phyloP scores from a whole-genome alignment of 805 yeast genomes.

The Jamesozyma lodderae region DNA sequence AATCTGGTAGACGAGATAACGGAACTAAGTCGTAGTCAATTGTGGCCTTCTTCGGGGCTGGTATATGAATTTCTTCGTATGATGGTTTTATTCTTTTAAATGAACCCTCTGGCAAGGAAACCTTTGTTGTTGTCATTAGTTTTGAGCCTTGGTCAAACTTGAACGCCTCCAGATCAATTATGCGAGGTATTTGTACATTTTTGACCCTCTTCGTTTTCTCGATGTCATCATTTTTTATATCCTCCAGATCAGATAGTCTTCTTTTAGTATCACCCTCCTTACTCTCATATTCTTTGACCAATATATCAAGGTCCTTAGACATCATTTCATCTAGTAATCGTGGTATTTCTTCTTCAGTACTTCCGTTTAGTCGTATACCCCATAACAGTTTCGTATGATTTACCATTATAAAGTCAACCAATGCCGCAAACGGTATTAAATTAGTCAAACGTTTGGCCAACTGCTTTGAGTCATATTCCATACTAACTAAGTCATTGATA shows the following conservation, averaged over 20 bases:
- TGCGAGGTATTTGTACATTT: slow-evolving; percentile 15
- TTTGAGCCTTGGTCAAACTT: slow-evolving; percentile 67
- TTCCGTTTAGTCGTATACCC: slow-evolving; percentile 40
- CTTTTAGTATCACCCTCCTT: slow-evolving; percentile 2
- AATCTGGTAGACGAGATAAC: slow-evolving; percentile 59
- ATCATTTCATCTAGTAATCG: slow-evolving; percentile 37
- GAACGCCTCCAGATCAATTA: slow-evolving; percentile 55
- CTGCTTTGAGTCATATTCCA: slow-evolving; percentile 32
- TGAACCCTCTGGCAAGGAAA: slow-evolving; percentile 76
- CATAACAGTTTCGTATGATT: slow-evolving; percentile 48
- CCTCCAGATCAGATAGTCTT: slow-evolving; percentile 3
- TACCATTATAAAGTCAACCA: slow-evolving; percentile 40
- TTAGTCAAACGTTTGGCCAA: slow-evolving; percentile 48
- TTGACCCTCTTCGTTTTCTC: slow-evolving; percentile 16
- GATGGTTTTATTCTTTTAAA: slow-evolving; percentile 60
- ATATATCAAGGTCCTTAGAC: slow-evolving; percentile 31
- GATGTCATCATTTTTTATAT: slow-evolving; percentile 8
- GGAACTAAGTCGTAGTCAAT: slow-evolving; percentile 39
- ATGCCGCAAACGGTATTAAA: slow-evolving; percentile 41
- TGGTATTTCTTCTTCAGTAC: slow-evolving; percentile 32
- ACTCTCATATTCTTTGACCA: slow-evolving; percentile 37
- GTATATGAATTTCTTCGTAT: slow-evolving; percentile 88
- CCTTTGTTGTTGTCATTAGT: slow-evolving; percentile 54
- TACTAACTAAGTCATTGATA: slow-evolving; percentile 33
- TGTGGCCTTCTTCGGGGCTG: slow-evolving; percentile 58